Evolutionary conservation across 1,284 basidiomycete genomes (phyloP).

Genomic region (Afroboletus lepidellus): DNA sequence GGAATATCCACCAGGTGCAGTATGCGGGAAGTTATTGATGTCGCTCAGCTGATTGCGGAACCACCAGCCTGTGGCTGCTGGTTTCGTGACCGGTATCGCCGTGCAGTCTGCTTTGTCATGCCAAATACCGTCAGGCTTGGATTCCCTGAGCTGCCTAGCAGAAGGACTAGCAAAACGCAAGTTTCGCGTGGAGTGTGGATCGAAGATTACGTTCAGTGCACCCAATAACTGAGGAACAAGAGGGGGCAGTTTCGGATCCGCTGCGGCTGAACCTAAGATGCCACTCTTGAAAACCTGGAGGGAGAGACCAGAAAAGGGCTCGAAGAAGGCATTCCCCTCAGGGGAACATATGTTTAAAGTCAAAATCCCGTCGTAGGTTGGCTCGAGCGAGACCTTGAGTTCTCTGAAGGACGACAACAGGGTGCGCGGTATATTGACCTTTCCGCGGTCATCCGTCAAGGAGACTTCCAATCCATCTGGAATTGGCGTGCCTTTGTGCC

Average conservation of each 20-base stretch:
- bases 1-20: background rate
- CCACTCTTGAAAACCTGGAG: too few relatives aligned
- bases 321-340: background rate
- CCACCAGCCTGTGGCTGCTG: slow-evolving; percentile 16
- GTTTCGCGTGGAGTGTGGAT: slow-evolving; percentile 11
- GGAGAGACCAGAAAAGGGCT: slow-evolving; percentile 11
- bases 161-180: slow-evolving; percentile 12
- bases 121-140: background rate
- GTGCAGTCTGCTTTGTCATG: background rate
- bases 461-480: slow-evolving; percentile 6
- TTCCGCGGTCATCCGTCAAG: slow-evolving; percentile 7
- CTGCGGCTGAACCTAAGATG: background rate
- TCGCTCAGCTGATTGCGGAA: slow-evolving; percentile 1
- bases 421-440: slow-evolving; percentile 1
- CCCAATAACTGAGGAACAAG: slow-evolving; percentile 2
- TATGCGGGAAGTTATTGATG: slow-evolving; percentile 11
- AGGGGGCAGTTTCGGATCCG: background rate
- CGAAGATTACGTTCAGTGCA: slow-evolving; percentile 16
- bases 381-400: background rate
- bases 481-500: slow-evolving; percentile 1
- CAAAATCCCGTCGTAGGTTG: slow-evolving; percentile 9
- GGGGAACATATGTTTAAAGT: slow-evolving; percentile 10
- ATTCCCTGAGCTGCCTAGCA: slow-evolving; percentile 1
- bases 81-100: slow-evolving; percentile 11
- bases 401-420: background rate